A percentile compares a stretch with the other conserved stretches of the same genome.
Evolutionary conservation across 768 basidiomycete genomes (phyloP).

Genomic region (Lactarius vividus): DNA sequence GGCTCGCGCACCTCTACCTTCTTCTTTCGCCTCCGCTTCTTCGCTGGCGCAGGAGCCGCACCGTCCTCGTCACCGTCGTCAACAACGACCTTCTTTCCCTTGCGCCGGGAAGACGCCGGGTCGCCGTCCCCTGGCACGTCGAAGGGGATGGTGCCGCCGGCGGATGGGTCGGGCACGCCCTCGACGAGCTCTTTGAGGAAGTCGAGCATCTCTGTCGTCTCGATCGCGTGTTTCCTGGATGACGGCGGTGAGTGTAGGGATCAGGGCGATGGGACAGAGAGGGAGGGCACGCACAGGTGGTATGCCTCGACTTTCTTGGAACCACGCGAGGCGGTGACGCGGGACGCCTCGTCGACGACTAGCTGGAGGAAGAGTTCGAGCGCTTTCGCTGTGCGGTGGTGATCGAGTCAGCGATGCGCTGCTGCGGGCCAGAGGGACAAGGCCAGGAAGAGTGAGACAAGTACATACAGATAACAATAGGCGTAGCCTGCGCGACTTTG

Average conservation of each 20-base stretch:
- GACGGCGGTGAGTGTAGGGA: constrained; percentile 3
- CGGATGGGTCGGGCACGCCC: constrained; percentile 81
- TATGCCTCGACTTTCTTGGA: constrained; percentile 90
- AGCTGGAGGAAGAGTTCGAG: constrained; percentile 87
- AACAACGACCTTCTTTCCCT: constrained; percentile 50
- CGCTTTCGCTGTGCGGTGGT: constrained; percentile 68
- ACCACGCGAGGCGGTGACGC: constrained; percentile 73
- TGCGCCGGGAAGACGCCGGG: constrained; percentile 51
- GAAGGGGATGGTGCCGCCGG: constrained; percentile 73
- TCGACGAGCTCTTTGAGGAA: constrained; percentile 93
- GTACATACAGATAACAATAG: constrained; percentile 89
- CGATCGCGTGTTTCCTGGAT: constrained; percentile 85
- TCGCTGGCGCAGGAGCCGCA: constrained; percentile 37
- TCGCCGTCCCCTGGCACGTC: constrained; percentile 65
- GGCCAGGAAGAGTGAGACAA: not conserved
- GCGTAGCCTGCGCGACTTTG: constrained; percentile 95
- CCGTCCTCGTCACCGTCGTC: constrained; percentile 37
- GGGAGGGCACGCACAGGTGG: constrained; percentile 68
- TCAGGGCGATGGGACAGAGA: not conserved
- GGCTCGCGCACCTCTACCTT: constrained; percentile 39
- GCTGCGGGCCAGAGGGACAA: not conserved
- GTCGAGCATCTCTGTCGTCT: constrained; percentile 84
- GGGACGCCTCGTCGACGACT: constrained; percentile 78
- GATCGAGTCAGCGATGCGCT: constrained; percentile 1
- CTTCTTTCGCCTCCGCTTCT: constrained; percentile 53